A percentile compares a stretch with the other conserved stretches of the same genome.
phyloP scores from a whole-genome alignment of 768 basidiomycete genomes.

The Candolleomyces eurysporus region DNA sequence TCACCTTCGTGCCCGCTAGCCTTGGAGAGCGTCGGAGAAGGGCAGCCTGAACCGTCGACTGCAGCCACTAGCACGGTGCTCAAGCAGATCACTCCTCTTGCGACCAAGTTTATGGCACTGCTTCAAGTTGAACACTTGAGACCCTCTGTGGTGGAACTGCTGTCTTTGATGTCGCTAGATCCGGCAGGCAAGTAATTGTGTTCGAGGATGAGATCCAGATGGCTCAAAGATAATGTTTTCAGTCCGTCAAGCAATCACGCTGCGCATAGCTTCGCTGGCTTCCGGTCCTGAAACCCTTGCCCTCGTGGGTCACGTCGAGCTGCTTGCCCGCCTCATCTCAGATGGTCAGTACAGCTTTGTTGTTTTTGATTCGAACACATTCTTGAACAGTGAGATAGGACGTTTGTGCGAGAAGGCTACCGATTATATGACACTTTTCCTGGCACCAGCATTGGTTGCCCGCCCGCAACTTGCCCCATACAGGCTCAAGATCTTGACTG shows the following conservation, averaged over 20 bases:
- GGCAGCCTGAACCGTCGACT: not conserved
- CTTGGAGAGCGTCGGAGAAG: not conserved
- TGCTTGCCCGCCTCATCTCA: not conserved
- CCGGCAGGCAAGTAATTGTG: not conserved
- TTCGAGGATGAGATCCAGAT: not conserved
- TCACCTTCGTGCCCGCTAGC: not conserved
- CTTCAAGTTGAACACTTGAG: not conserved
- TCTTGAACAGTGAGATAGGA: not conserved
- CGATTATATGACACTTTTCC: not conserved
- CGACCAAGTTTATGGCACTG: not conserved
- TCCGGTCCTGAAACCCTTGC: not conserved
- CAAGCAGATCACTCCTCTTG: not conserved
- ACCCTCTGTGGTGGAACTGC: not conserved
- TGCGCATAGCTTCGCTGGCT: not conserved
- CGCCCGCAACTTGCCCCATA: not conserved
- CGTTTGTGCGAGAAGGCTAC: not conserved
- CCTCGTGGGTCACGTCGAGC: not conserved
- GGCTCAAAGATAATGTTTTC: not conserved
- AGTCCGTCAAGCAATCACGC: not conserved
- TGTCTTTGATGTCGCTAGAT: not conserved
- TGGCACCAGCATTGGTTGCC: not conserved
- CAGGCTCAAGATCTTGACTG: not conserved
- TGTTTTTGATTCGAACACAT: not conserved
- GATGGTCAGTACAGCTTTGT: not conserved
- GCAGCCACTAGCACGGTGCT: not conserved